A percentile compares a stretch with the other conserved stretches of the same genome.
Conservation (phyloP, 306 rosid genomes). For the Cucurbita maxima region DNA sequence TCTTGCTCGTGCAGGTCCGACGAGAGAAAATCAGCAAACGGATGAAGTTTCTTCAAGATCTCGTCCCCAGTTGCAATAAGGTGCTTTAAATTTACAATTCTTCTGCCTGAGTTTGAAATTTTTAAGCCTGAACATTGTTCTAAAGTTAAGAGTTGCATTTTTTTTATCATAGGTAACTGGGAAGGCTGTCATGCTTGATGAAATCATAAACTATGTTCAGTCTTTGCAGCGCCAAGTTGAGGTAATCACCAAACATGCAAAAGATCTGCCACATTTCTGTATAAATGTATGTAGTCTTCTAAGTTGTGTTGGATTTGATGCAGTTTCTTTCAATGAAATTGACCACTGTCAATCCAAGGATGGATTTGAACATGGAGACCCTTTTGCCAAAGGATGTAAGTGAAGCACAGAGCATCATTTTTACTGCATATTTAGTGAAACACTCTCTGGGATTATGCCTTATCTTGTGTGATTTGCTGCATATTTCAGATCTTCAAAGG, state of each 20-base stretch:
- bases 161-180: slow-evolving; percentile 56
- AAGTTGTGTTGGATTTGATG: neutral
- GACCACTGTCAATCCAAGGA: slow-evolving; percentile 42
- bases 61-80: slow-evolving; percentile 94
- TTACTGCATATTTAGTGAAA: neutral
- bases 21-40: slow-evolving; percentile 91
- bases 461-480: neutral
- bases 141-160: neutral
- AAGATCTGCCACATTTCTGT: neutral
- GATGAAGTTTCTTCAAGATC: slow-evolving; percentile 90
- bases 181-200: slow-evolving; percentile 91
- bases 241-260: slow-evolving; percentile 19
- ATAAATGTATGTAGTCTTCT: neutral
- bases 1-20: slow-evolving; percentile 38
- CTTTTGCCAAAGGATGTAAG: slow-evolving; percentile 42
- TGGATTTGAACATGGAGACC: slow-evolving; percentile 33
- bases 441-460: neutral
- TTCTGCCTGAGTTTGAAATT: neutral
- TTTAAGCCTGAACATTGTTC: neutral
- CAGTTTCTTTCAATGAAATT: slow-evolving; percentile 61
- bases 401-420: neutral
- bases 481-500: slow-evolving; percentile 30
- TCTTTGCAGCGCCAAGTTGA: slow-evolving; percentile 57
- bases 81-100: slow-evolving; percentile 21
- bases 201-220: slow-evolving; percentile 80